Base-by-base conservation (phyloP, 1,284 basidiomycete species). In the Trametes sp. region DNA sequence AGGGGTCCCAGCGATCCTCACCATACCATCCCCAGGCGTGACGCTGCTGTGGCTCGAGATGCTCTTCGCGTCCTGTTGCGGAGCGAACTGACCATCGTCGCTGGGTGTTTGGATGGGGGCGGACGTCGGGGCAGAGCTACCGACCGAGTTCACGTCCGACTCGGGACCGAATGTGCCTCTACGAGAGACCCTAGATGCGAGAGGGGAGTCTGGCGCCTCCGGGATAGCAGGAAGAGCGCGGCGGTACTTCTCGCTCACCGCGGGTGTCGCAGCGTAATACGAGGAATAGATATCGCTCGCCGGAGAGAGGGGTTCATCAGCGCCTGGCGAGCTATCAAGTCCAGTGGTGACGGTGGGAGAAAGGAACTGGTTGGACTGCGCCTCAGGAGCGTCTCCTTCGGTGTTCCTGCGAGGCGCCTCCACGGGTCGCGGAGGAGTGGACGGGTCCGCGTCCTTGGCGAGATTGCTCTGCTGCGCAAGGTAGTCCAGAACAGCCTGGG, bases 171-270 rank as follows among this genome's bases (percentile, higher is more conserved):
- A 68, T 1, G 63, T 65, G 19, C 57, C 64, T 16, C 59, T 53
- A 29, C 64, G 66, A 10, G 23, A 21, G n/a, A 8, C 31, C 35
- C 33, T 68, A 24, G 60, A 8, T 6, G 51, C 24, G 2, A 54
- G 33, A 0, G 64, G 66, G 2, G 66, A 68, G 45, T 65, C 61
- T 4, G 64, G 66, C 9, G 64, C 63, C 23, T 68, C 66, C 6
- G 66, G 66, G 21, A 68, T 68, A n/a, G 62, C 44, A 48, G 66
- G 66, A n/a, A 68, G 66, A n/a, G 64, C 66, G 1, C 66, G 66
- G 19, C 46, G 46, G 54, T 45, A 59, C 33, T 51, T 45, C 35
- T 61, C 59, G 51, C 21, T 28, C 7, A 46, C 52, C 4, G 62
- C 56, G 1, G 66, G 64, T 9, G 66, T 65, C 19, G 57, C 24